phyloP scores from a whole-genome alignment of 2,329 filamentous ascomycete genomes.

The Fusarium nematophilum region DNA sequence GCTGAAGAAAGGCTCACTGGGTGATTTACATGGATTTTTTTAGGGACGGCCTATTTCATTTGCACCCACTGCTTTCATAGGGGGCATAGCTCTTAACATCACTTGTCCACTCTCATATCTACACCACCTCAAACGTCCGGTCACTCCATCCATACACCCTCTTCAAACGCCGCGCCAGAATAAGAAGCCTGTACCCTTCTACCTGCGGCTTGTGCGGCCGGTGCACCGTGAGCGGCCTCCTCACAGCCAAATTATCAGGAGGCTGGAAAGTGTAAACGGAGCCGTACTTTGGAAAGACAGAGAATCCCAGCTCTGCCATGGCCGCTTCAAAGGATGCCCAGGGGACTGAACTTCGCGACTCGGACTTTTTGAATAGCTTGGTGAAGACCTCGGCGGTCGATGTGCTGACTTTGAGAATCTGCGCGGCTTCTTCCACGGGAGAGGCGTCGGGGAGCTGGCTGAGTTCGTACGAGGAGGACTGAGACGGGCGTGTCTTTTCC shows the following conservation, averaged over 20 bases:
- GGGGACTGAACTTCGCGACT: conserved; percentile 45
- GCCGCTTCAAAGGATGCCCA: conserved; percentile 55
- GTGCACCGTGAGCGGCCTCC: conserved; percentile 50
- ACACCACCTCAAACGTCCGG: conserved; percentile 47
- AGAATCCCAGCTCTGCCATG: conserved; percentile 56
- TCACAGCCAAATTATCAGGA: conserved; percentile 38
- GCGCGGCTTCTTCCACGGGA: background rate
- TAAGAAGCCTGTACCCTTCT: conserved; percentile 46
- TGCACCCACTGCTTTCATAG: too few relatives aligned
- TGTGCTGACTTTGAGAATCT: conserved; percentile 51
- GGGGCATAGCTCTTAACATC: too few relatives aligned
- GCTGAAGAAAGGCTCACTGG: too few relatives aligned
- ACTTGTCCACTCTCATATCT: background rate
- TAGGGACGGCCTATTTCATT: too few relatives aligned
- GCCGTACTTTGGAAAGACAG: conserved; percentile 53
- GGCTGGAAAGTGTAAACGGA: conserved; percentile 56
- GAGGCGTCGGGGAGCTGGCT: background rate
- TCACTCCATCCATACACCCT: conserved; percentile 52
- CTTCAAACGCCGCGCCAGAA: conserved; percentile 47
- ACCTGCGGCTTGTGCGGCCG: conserved; percentile 52
- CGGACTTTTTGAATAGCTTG: conserved; percentile 46
- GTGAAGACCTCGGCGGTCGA: conserved; percentile 53
- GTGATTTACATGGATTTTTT: too few relatives aligned
- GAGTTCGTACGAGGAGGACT: conserved; percentile 51
- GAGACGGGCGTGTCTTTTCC: conserved; percentile 56